phyloP scores from a whole-genome alignment of 495 filamentous ascomycete species.

The Achaetomiella virescens region DNA sequence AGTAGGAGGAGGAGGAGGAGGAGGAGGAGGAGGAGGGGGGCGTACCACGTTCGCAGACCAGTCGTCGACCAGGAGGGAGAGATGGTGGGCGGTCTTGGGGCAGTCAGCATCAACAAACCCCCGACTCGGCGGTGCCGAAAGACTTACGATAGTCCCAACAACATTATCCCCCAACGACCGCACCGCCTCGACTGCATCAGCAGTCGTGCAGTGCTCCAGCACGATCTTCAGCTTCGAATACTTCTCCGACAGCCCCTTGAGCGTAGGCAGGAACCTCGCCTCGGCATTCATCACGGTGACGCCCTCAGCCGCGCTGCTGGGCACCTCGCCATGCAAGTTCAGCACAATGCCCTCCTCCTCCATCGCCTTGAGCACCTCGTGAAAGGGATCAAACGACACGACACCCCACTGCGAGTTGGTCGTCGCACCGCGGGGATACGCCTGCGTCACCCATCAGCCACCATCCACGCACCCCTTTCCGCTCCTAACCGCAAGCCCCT shows the following conservation, averaged over 20 bases:
- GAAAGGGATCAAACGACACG: conserved; percentile 55
- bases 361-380: conserved; percentile 78
- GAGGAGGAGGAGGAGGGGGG: background rate
- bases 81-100: conserved; percentile 60
- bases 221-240: conserved; percentile 82
- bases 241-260: conserved; percentile 59
- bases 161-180: conserved; percentile 69
- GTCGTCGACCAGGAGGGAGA: conserved; percentile 71
- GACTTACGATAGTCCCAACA: conserved; percentile 52
- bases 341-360: conserved; percentile 48
- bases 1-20: background rate
- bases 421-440: conserved; percentile 52
- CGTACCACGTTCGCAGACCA: conserved; percentile 55
- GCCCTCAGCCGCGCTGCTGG: conserved; percentile 53
- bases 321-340: conserved; percentile 56
- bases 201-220: conserved; percentile 75
- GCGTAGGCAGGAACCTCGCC: conserved; percentile 69
- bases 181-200: conserved; percentile 74
- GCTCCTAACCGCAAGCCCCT: background rate
- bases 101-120: background rate
- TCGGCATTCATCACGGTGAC: conserved; percentile 78
- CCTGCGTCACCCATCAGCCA: background rate
- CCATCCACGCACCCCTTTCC: background rate
- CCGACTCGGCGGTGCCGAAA: background rate
- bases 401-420: conserved; percentile 84